phyloP scores from a whole-genome alignment of 495 filamentous ascomycete species.

The Podospora sp. region DNA sequence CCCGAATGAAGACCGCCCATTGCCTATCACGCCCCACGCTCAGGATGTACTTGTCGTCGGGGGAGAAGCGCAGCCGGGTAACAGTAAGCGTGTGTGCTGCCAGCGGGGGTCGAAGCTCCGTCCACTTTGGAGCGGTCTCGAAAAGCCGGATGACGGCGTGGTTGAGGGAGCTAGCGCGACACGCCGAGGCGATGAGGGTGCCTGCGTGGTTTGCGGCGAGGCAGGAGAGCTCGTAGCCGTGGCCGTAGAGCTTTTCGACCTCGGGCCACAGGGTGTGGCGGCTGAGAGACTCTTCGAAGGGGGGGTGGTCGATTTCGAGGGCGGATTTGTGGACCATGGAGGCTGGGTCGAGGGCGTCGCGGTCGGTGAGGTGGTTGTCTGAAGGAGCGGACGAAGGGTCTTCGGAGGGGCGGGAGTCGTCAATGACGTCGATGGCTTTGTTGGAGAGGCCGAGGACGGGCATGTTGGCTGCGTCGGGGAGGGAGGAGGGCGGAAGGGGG shows the following conservation, averaged over 20 bases:
- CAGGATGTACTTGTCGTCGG: conserved; percentile 65
- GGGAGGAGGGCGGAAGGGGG: conserved; percentile 31
- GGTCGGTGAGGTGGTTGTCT: conserved; percentile 40
- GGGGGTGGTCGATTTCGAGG: conserved; percentile 65
- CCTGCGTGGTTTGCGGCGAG: conserved; percentile 79
- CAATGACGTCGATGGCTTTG: conserved; percentile 74
- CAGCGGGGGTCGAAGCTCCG: conserved; percentile 81
- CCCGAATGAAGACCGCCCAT: conserved; percentile 71
- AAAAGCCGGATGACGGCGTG: conserved; percentile 94
- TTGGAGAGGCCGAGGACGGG: conserved; percentile 96
- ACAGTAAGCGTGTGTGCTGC: conserved; percentile 82
- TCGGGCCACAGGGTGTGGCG: conserved; percentile 96
- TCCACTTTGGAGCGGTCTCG: conserved; percentile 77
- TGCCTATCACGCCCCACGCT: conserved; percentile 91
- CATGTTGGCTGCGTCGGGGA: conserved; percentile 88
- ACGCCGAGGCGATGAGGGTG: conserved; percentile 82
- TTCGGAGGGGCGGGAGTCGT: conserved; percentile 47
- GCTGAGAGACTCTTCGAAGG: conserved; percentile 84
- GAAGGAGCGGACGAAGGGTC: neutral
- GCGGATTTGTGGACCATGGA: conserved; percentile 46
- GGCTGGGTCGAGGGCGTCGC: conserved; percentile 46
- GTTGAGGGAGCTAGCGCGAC: conserved; percentile 86
- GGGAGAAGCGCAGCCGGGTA: conserved; percentile 74
- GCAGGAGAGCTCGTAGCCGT: conserved; percentile 96
- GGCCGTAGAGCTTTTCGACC: conserved; percentile 94